Evolutionary conservation across 2,329 filamentous ascomycete genomes (phyloP).

Genomic region (Xylaria sp.): DNA sequence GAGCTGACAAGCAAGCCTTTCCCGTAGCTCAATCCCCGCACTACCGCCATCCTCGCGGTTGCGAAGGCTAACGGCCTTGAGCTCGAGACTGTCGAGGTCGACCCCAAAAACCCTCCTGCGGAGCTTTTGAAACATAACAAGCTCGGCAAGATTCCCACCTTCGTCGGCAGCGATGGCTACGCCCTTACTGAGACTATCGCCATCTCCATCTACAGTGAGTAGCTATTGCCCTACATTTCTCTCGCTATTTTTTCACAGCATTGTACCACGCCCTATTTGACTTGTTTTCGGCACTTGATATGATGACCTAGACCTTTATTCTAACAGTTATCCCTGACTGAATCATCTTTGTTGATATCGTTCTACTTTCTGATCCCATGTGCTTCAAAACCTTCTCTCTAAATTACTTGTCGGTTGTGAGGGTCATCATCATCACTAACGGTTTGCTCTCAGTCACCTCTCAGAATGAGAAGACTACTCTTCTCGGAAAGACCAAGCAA

Average conservation of each 20-base stretch:
- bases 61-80: constrained; percentile 98
- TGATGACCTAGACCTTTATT: constrained; percentile 79
- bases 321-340: constrained; percentile 99
- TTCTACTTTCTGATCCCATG: constrained; percentile 81
- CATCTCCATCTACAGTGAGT: constrained; percentile 97
- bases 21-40: constrained; percentile 84
- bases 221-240: constrained; percentile 31
- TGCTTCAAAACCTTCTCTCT: constrained; percentile 41
- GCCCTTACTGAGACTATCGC: constrained; percentile 89
- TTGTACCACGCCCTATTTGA: constrained; percentile 33
- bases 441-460: constrained; percentile 77
- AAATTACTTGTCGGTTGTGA: constrained; percentile 31
- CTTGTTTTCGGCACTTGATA: constrained; percentile 42
- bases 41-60: constrained; percentile 86
- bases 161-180: constrained; percentile 92
- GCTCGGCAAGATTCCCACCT: constrained; percentile 91
- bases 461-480: constrained; percentile 99
- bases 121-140: constrained; percentile 89
- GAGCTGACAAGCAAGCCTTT: constrained; percentile 46
- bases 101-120: constrained; percentile 70
- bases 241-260: constrained; percentile 29
- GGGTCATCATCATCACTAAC: constrained; percentile 47
- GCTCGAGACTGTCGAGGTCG: constrained; percentile 81
- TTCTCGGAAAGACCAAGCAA: constrained; percentile 99
- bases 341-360: constrained; percentile 85